These are phyloP conservation scores for Stachybotrys chlorohalonatus DNA, from an alignment of 2,329 filamentous ascomycete species.

Conservation along the genomic window DNA sequence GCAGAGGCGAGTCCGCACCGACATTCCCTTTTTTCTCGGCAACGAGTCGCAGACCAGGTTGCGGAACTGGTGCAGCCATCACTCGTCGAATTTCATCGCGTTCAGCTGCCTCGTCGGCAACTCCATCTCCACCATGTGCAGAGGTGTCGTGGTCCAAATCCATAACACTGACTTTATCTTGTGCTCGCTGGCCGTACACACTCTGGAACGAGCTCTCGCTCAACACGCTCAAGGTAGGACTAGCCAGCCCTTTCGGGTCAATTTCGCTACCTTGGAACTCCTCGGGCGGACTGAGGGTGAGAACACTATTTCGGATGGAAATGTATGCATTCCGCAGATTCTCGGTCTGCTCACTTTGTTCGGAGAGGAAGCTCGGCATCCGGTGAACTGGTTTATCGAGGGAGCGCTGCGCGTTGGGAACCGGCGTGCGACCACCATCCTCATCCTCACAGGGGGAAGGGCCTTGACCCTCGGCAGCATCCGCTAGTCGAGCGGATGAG, in stretches of 20 bases:
- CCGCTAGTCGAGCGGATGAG: neutral
- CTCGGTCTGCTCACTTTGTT: conserved; percentile 48
- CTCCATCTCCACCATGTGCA: neutral
- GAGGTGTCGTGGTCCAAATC: conserved; percentile 16
- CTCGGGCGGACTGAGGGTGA: conserved; percentile 31
- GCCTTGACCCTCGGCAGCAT: conserved; percentile 11
- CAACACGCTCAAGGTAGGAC: conserved; percentile 53
- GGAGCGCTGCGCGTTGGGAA: neutral
- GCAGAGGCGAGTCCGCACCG: conserved; percentile 37
- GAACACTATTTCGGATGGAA: conserved; percentile 35
- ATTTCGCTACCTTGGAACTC: conserved; percentile 28
- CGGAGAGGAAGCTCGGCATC: conserved; percentile 58
- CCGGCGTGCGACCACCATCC: neutral
- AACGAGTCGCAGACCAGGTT: neutral
- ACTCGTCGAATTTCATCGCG: neutral
- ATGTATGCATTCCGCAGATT: conserved; percentile 53
- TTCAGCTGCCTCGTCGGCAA: neutral
- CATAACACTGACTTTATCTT: conserved; percentile 12
- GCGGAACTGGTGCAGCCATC: neutral
- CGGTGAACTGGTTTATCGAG: conserved; percentile 27
- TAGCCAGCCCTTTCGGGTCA: conserved; percentile 28
- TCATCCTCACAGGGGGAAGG: neutral
- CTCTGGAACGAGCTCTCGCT: conserved; percentile 61
- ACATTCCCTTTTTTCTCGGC: conserved; percentile 10
- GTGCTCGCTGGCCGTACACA: conserved; percentile 45